Percentiles rank a stretch among this genome's conserved stretches.
Evolutionary conservation across 192 early-diverging fungal genomes (phyloP).

Genomic region (Umbelopsis vinacea): DNA sequence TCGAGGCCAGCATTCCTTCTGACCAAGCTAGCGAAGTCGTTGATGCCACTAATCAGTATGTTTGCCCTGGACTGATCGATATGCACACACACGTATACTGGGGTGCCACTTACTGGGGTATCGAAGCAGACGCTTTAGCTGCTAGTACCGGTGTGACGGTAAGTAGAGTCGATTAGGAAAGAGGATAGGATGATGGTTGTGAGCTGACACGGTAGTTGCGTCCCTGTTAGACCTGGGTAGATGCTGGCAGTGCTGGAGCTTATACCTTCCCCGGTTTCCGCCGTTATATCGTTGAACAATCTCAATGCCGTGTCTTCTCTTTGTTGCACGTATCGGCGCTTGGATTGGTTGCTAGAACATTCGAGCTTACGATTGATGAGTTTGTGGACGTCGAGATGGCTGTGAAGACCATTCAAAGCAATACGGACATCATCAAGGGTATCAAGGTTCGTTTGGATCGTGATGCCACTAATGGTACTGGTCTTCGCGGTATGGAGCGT

Average conservation of each 20-base stretch:
- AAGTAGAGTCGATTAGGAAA: not conserved
- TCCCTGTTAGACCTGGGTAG: slow-evolving; percentile 28
- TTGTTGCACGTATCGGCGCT: slow-evolving; percentile 30
- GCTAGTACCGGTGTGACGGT: slow-evolving; percentile 35
- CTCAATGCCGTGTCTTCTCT: slow-evolving; percentile 24
- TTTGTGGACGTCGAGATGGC: slow-evolving; percentile 30
- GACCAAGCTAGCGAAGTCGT: slow-evolving; percentile 4
- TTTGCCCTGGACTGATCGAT: slow-evolving; percentile 34
- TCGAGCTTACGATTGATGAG: slow-evolving; percentile 28
- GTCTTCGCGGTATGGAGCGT: slow-evolving; percentile 24
- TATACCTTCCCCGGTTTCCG: slow-evolving; percentile 35
- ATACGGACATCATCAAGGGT: slow-evolving; percentile 25
- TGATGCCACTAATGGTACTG: slow-evolving; percentile 23
- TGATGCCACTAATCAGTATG: slow-evolving; percentile 29
- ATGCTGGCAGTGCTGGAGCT: slow-evolving; percentile 34
- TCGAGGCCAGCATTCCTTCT: slow-evolving; percentile 11
- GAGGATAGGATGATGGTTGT: not conserved
- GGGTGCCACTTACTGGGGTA: slow-evolving; percentile 35
- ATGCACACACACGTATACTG: slow-evolving; percentile 36
- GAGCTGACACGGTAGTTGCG: not conserved
- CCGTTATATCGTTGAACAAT: slow-evolving; percentile 24
- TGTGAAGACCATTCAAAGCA: slow-evolving; percentile 17
- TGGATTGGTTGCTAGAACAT: slow-evolving; percentile 27
- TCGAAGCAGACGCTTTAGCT: slow-evolving; percentile 31
- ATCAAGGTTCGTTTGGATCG: slow-evolving; percentile 35